These are phyloP conservation scores for Populus tomentosa DNA, from an alignment of 441 rosid species.

Conservation along the genomic window DNA sequence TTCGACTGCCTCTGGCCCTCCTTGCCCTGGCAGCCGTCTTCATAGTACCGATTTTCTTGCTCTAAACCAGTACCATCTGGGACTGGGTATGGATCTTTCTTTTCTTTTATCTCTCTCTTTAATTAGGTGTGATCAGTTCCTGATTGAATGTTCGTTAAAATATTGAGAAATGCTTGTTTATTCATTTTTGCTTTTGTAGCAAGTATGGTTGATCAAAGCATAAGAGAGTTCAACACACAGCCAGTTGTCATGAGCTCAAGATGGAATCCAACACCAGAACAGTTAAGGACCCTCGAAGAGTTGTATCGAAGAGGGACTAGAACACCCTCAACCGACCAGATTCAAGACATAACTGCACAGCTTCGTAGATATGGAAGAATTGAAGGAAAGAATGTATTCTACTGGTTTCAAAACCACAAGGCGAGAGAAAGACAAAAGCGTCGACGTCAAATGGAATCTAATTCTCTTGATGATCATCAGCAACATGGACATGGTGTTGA, in stretches of 20 bases:
- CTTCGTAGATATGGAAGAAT: conserved; percentile 86
- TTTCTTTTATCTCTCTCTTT: conserved; percentile 21
- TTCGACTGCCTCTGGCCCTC: conserved; percentile 34
- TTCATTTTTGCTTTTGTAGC: conserved; percentile 16
- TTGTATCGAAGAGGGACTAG: conserved; percentile 74
- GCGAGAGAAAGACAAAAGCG: conserved; percentile 92
- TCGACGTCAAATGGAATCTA: conserved; percentile 75
- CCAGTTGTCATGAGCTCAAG: conserved; percentile 75
- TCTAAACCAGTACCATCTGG: conserved; percentile 50
- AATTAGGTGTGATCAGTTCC: neutral
- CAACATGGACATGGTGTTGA: conserved; percentile 21
- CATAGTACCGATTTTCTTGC: conserved; percentile 44
- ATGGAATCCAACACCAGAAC: conserved; percentile 98
- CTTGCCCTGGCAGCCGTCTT: conserved; percentile 38
- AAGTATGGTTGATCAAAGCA: conserved; percentile 53
- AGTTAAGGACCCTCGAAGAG: conserved; percentile 80
- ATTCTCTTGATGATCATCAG: conserved; percentile 21
- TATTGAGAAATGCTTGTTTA: neutral
- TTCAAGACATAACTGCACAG: conserved; percentile 82
- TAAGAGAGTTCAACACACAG: conserved; percentile 52
- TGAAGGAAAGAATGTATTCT: conserved; percentile 95
- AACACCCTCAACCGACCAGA: conserved; percentile 89
- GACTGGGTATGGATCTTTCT: conserved; percentile 21
- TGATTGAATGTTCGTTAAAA: neutral
- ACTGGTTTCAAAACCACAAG: conserved; percentile 99